Evolutionary conservation across 2,329 filamentous ascomycete species (phyloP).

Genomic region (Xylaria digitata): DNA sequence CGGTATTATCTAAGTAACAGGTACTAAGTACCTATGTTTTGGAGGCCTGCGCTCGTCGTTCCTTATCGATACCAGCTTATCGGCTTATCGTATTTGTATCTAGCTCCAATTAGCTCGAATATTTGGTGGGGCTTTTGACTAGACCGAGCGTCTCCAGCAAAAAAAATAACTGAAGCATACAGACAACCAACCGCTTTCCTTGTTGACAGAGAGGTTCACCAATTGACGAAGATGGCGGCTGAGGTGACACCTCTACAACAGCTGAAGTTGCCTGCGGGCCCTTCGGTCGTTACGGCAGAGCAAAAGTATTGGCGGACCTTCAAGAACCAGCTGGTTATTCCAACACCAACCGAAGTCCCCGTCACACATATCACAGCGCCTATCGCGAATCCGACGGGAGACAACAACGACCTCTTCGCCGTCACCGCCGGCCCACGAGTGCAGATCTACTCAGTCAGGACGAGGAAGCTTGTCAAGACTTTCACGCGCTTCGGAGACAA

Average conservation of each 20-base stretch:
- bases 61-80: slow-evolving; percentile 20
- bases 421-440: slow-evolving; percentile 95
- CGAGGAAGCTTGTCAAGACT: slow-evolving; percentile 90
- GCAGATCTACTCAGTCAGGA: slow-evolving; percentile 92
- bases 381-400: slow-evolving; percentile 55
- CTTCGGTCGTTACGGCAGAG: slow-evolving; percentile 86
- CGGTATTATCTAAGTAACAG: no score
- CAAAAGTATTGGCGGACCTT: slow-evolving; percentile 97
- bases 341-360: slow-evolving; percentile 88
- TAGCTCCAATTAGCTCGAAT: slow-evolving; percentile 26
- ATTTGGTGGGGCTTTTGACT: slow-evolving; percentile 33
- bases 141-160: background rate
- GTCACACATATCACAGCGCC: slow-evolving; percentile 90
- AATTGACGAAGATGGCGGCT: slow-evolving; percentile 75
- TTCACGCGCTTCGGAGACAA: slow-evolving; percentile 94
- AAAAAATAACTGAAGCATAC: slow-evolving; percentile 23
- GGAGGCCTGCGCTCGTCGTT: no score
- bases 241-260: slow-evolving; percentile 83
- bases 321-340: slow-evolving; percentile 88
- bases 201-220: slow-evolving; percentile 20
- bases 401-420: slow-evolving; percentile 79
- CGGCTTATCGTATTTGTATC: slow-evolving; percentile 2
- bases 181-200: slow-evolving; percentile 20
- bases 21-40: no score
- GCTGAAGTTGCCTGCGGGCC: slow-evolving; percentile 84